These are phyloP conservation scores for Spatholobus suberectus DNA, from an alignment of 306 rosid genomes.

Conservation along the genomic window DNA sequence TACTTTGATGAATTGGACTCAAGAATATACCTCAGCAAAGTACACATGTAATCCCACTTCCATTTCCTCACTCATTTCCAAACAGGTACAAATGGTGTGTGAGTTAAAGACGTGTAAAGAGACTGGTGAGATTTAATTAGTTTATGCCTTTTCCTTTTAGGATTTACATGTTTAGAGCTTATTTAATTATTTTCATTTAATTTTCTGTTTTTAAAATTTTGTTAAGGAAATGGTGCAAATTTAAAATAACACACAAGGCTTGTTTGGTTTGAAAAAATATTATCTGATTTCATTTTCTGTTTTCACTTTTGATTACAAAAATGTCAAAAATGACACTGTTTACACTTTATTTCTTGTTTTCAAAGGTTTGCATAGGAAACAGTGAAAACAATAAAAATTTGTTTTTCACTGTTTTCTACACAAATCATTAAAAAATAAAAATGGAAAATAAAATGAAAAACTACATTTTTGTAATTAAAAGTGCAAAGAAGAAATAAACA, in stretches of 20 bases:
- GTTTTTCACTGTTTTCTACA: neutral
- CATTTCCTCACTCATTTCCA: constrained; percentile 10
- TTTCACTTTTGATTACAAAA: too few relatives aligned
- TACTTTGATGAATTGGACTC: constrained; percentile 1
- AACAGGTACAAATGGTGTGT: neutral
- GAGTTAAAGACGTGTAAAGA: neutral
- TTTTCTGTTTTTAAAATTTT: neutral
- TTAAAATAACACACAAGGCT: neutral
- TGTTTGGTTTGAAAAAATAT: neutral
- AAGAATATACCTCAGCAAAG: neutral
- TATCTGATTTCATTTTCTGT: neutral
- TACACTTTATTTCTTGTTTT: too few relatives aligned
- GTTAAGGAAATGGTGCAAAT: neutral
- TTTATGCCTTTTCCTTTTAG: neutral
- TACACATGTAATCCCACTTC: neutral
- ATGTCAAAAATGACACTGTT: too few relatives aligned
- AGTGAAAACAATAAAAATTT: neutral
- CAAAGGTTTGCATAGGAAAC: too few relatives aligned
- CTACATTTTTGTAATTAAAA: neutral
- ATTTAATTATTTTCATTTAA: neutral
- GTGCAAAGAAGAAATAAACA: neutral
- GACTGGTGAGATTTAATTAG: neutral
- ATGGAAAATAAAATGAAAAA: neutral
- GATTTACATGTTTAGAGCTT: neutral
- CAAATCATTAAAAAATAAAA: neutral